Conservation (phyloP, 2,329 filamentous ascomycete species). For the Ilyonectria robusta region DNA sequence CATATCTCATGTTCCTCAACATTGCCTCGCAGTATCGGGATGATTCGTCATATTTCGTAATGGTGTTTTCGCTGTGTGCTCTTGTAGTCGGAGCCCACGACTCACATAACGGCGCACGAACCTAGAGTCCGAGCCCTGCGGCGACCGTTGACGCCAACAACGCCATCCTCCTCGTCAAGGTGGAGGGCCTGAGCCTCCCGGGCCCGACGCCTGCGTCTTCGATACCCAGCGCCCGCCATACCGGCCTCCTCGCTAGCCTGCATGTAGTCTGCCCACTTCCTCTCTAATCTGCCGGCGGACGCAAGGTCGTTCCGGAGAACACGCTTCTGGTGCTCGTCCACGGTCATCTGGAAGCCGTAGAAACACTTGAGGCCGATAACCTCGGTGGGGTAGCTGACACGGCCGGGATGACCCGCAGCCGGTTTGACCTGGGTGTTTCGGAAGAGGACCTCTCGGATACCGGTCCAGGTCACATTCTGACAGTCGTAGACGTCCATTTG, state of each 20-base stretch:
- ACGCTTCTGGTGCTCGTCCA: conserved; percentile 92
- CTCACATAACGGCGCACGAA: conserved; percentile 76
- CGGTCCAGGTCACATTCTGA: conserved; percentile 91
- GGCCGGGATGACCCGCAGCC: conserved; percentile 55
- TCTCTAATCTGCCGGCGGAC: conserved; percentile 83
- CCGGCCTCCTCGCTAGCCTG: conserved; percentile 89
- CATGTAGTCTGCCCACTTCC: conserved; percentile 96
- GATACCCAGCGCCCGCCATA: conserved; percentile 73
- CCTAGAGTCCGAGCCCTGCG: conserved; percentile 75
- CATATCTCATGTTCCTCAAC: conserved; percentile 10
- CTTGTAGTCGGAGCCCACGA: not conserved
- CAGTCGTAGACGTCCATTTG: conserved; percentile 92
- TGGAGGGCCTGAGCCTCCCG: conserved; percentile 86
- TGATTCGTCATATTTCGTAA: conserved; percentile 11
- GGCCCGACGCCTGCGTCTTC: conserved; percentile 81
- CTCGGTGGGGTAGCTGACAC: conserved; percentile 77
- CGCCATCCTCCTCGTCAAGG: conserved; percentile 83
- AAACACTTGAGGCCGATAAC: conserved; percentile 93
- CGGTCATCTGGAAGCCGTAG: conserved; percentile 94
- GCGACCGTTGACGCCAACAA: conserved; percentile 64
- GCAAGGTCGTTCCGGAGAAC: conserved; percentile 83
- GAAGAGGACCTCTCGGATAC: conserved; percentile 87
- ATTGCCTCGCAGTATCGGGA: conserved; percentile 1
- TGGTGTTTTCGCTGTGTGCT: not conserved
- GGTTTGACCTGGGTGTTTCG: conserved; percentile 83